Evolutionary conservation across 225 moss, liverwort and hornwort species (phyloP).

Genomic region (Anthoceros angustus): DNA sequence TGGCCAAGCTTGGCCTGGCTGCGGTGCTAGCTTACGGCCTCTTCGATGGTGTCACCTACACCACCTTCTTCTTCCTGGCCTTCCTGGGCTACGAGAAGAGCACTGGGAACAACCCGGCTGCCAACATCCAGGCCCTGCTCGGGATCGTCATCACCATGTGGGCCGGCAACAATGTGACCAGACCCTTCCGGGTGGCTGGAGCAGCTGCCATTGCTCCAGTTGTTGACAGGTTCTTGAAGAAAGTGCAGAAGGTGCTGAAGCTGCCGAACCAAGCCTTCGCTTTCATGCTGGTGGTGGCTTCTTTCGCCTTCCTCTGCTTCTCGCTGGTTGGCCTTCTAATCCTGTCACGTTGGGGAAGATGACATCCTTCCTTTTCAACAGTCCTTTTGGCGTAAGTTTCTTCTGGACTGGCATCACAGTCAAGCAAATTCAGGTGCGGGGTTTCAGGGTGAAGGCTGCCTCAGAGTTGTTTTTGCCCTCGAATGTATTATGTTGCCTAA

Average conservation of each 20-base stretch:
- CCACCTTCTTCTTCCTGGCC: constrained; percentile 82
- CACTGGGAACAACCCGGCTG: constrained; percentile 88
- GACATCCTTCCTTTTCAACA: constrained; percentile 6
- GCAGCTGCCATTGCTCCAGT: constrained; percentile 87
- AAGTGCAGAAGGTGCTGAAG: constrained; percentile 60
- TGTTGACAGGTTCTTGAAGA: constrained; percentile 72
- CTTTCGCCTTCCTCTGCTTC: constrained; percentile 72
- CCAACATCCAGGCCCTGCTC: constrained; percentile 78
- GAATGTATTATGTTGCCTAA: too few relatives aligned
- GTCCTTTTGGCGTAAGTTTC: too few relatives aligned
- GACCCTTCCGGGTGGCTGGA: constrained; percentile 86
- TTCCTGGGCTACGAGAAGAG: constrained; percentile 94
- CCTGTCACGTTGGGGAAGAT: constrained; percentile 67
- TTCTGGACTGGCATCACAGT: too few relatives aligned
- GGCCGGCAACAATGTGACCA: constrained; percentile 96
- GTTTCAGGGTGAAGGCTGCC: too few relatives aligned
- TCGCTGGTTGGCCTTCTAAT: constrained; percentile 70
- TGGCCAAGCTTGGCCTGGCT: constrained; percentile 82
- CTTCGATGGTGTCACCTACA: constrained; percentile 93
- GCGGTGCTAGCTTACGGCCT: constrained; percentile 92
- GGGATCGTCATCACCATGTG: constrained; percentile 95
- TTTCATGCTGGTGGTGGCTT: constrained; percentile 91
- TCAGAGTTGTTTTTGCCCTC: too few relatives aligned
- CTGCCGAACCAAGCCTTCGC: constrained; percentile 89
- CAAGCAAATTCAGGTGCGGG: too few relatives aligned